Base-by-base conservation (phyloP, 1,139 yeast species). In the Debaryomycetaceae sp. region DNA sequence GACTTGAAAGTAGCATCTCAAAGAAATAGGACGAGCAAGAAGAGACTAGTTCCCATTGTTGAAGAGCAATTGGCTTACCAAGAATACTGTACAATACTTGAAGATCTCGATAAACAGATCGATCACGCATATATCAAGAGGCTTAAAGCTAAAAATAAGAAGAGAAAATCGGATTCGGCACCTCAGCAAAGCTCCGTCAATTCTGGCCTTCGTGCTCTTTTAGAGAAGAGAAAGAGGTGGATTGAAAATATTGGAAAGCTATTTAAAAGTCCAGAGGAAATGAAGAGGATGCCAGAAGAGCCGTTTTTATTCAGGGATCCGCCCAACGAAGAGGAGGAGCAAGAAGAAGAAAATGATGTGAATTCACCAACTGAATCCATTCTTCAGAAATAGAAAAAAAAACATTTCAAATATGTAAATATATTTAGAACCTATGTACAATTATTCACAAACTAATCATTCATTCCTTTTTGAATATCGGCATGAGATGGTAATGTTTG, bases 61-160 rank as follows among this genome's bases (percentile, higher is more conserved):
- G 93, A 90, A 56, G 95, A 87, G 49, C 96, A 88, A 56, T 75
- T 95, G 57, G 97, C 98, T 24, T 93, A 93, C 80, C 97, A 93
- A 62, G 99, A 95, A 62, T 95, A 89, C 61, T 73, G 84, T 45
- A 87, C 95, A 11, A 90, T 95, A 45, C 66, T 91, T 49, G 98
- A 93, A 46, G 98, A 93, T 60, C 73, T 95, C 54, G 97, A 95
- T 62, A 93, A 91, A 60, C 99, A 95, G 65, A 93, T 93, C 24
- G 99, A 95, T 62, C 98, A 89, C 64, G 93, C 96, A 9, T 93
- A 90, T 60, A 71, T 87, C 55, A 87, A 91, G 63, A 75, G 97
- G 48, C 78, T 87, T 49, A 81, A 91, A 55, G 89, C 84, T n/a
- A 86, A 89, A 47, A 86, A 84, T 51, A 84, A 84, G 64, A 87